Base-by-base conservation (phyloP, 805 yeast genomes). In the Millerago galiae region DNA sequence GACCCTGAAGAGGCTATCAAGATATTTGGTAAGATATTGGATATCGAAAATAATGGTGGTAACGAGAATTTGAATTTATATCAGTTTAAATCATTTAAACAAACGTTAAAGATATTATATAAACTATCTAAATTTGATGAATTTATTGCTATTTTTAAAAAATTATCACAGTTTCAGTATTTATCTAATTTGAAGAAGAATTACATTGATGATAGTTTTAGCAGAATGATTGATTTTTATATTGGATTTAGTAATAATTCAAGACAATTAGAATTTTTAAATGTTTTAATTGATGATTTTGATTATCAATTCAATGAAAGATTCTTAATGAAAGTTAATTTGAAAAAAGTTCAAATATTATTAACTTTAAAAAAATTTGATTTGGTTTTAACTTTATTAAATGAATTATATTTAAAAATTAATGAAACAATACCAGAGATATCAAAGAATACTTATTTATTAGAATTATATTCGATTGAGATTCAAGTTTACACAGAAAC, bases 401-500 rank as follows among this genome's bases (percentile, higher is more conserved):
- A 51, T 2, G 41, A 47, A 6, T 60, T 78, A 30, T 72, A 76
- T 41, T 34, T 41, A 2, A 63, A 62, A 31, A 59, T 77, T 8
- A 58, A 58, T 5, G 67, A 70, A 11, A 29, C 42, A 0, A 56
- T 73, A 8, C 48, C 58, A 4, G 81, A 75, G 31, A 62, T 72
- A 44, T 65, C 73, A 0, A 66, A 58, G 40, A 72, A 65, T 47
- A 63, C 77, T 0, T 74, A 68, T 46, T 59, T 77, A 16, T 60
- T 85, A 33, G 95, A 86, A 44, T 68, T 81, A 1, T 70, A 82
- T 16, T 84, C 93, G 0, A 68, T 77, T 4, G 83, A 82, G 54
- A 81, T 85, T 45, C 74, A 74, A 42, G 68, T 76, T 35, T 65
- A 70, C 28, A 63, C 77, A 3, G 68, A 62, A 28, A 56, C 61